Evolutionary conservation across 2,329 filamentous ascomycete species (phyloP).

Genomic region (Cryphonectria parasitica): DNA sequence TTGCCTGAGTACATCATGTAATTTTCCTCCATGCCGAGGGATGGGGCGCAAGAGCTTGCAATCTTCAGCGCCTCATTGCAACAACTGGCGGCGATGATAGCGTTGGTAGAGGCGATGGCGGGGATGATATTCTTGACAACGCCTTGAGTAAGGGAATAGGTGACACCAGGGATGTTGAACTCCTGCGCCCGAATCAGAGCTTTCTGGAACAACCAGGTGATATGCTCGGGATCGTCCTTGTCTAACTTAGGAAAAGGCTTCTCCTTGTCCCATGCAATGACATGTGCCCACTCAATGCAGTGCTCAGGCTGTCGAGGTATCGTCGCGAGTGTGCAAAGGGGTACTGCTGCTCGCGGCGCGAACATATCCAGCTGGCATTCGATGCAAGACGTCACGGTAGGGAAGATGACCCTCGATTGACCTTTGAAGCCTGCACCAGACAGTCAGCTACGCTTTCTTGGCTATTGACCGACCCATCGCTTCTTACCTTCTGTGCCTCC

Average conservation of each 20-base stretch:
- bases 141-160: constrained; percentile 93
- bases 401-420: constrained; percentile 89
- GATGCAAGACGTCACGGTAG: constrained; percentile 92
- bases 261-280: constrained; percentile 93
- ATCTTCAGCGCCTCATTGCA: constrained; percentile 98
- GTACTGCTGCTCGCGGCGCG: constrained; percentile 93
- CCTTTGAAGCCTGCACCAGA: constrained; percentile 81
- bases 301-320: constrained; percentile 97
- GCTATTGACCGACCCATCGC: neutral
- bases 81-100: constrained; percentile 91
- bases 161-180: constrained; percentile 90
- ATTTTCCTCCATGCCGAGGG: constrained; percentile 77
- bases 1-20: constrained; percentile 99
- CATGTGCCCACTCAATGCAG: constrained; percentile 98
- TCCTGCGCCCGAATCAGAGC: constrained; percentile 80
- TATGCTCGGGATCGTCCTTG: constrained; percentile 95
- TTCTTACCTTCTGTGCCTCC: constrained; percentile 83
- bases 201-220: constrained; percentile 93
- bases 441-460: constrained; percentile 12
- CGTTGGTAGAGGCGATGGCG: constrained; percentile 96
- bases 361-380: constrained; percentile 99
- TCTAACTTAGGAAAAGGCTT: constrained; percentile 84
- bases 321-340: constrained; percentile 92
- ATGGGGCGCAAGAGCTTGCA: constrained; percentile 78
- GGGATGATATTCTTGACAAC: constrained; percentile 99